Evolutionary conservation across 768 basidiomycete genomes (phyloP).

Genomic region (Leccinum longicurvipes): DNA sequence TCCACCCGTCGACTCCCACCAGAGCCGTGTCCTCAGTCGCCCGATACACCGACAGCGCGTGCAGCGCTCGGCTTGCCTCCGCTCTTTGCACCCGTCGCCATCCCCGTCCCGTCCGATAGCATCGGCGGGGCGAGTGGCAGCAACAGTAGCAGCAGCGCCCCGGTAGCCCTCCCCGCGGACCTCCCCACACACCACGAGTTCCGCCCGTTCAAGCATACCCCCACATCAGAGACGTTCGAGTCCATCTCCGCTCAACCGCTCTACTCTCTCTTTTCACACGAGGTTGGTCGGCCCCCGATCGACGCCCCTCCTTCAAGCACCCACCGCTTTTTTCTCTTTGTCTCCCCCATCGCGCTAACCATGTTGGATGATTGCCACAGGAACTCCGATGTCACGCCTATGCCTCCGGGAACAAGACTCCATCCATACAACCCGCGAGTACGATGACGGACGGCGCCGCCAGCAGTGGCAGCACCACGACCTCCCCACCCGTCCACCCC

Average conservation of each 20-base stretch:
- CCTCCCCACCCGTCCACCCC: not conserved
- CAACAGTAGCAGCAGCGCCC: not conserved
- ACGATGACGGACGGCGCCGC: not conserved
- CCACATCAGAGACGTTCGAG: conserved; percentile 31
- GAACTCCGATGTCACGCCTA: conserved; percentile 45
- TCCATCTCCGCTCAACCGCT: conserved; percentile 38
- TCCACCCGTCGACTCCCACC: conserved; percentile 45
- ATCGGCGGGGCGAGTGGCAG: not conserved
- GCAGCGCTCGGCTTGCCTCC: conserved; percentile 45
- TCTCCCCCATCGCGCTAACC: conserved; percentile 9
- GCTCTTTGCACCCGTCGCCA: conserved; percentile 44
- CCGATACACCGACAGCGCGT: conserved; percentile 43
- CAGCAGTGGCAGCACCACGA: not conserved
- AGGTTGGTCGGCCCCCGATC: conserved; percentile 34
- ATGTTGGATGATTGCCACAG: conserved; percentile 27
- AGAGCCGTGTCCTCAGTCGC: conserved; percentile 44
- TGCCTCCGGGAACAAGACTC: conserved; percentile 32
- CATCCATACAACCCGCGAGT: conserved; percentile 1
- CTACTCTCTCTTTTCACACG: conserved; percentile 37
- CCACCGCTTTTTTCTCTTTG: conserved; percentile 1
- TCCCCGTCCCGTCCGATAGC: conserved; percentile 12
- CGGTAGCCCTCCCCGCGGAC: conserved; percentile 9
- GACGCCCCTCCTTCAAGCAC: not conserved
- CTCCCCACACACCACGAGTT: conserved; percentile 27
- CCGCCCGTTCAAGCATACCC: conserved; percentile 17